phyloP scores from a whole-genome alignment of 345 rosid species.

The Syzygium grande region DNA sequence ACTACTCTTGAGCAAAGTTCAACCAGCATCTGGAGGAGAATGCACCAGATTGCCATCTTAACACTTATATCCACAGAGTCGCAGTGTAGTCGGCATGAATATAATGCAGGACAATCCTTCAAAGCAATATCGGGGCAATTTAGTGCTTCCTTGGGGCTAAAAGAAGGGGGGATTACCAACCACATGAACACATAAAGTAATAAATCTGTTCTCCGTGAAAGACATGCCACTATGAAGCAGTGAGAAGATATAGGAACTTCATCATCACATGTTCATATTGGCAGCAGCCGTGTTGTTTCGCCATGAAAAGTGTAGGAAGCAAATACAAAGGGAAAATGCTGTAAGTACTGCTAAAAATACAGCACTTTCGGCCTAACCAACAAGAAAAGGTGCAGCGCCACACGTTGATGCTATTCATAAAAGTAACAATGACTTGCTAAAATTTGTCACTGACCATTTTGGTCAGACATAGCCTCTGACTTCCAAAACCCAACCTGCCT shows the following conservation, averaged over 20 bases:
- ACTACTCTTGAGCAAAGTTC: neutral
- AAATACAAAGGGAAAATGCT: neutral
- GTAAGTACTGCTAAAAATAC: neutral
- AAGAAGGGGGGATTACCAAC: neutral
- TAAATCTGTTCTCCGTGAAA: neutral
- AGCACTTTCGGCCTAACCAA: neutral
- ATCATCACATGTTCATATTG: neutral
- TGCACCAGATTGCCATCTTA: neutral
- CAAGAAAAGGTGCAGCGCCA: neutral
- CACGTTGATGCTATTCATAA: neutral
- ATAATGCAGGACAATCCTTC: neutral
- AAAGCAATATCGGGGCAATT: neutral
- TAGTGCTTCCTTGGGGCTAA: neutral
- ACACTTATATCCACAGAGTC: neutral
- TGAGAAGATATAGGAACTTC: neutral
- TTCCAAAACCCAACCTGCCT: conserved; percentile 42
- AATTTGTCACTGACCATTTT: conserved; percentile 23
- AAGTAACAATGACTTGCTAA: neutral
- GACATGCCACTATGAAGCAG: neutral
- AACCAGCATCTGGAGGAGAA: neutral
- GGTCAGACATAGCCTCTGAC: conserved; percentile 21
- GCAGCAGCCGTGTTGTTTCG: neutral
- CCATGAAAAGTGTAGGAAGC: neutral
- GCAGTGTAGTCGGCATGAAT: neutral
- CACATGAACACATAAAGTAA: neutral